Evolutionary conservation across 169 alveolate species (phyloP).

Genomic region (Amoebophrya sp.): DNA sequence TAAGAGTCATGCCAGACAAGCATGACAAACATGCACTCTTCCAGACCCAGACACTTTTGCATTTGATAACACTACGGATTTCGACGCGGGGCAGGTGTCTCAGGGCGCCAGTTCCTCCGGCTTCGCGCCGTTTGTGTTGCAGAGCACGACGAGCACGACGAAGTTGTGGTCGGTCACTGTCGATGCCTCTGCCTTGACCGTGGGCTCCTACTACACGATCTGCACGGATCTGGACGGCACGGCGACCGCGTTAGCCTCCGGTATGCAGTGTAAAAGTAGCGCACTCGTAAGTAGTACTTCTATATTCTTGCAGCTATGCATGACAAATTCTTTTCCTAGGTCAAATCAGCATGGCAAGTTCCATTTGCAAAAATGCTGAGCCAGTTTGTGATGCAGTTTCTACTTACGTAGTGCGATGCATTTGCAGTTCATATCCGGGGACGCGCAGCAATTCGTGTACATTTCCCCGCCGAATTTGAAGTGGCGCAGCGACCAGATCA

Average conservation of each 20-base stretch:
- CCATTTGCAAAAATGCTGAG: too few relatives aligned
- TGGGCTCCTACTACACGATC: not conserved
- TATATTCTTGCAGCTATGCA: too few relatives aligned
- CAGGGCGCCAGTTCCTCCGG: not conserved
- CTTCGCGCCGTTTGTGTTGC: not conserved
- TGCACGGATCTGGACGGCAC: not conserved
- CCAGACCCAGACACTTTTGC: too few relatives aligned
- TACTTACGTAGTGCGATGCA: too few relatives aligned
- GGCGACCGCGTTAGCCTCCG: not conserved
- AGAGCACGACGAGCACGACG: not conserved
- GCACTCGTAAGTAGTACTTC: too few relatives aligned
- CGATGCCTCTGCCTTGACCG: not conserved
- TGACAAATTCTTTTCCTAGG: too few relatives aligned
- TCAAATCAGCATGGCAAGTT: too few relatives aligned
- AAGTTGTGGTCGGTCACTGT: not conserved
- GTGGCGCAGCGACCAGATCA: not conserved
- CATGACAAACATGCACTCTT: too few relatives aligned
- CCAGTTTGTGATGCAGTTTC: too few relatives aligned
- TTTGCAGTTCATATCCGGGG: too few relatives aligned
- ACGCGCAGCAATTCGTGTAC: not conserved
- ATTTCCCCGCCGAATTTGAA: not conserved
- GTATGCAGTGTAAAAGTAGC: too few relatives aligned
- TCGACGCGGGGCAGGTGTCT: not conserved
- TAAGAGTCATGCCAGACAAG: too few relatives aligned
- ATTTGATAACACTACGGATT: not conserved